Conservation (phyloP, 1,139 yeast genomes). For the Suhomyces ambrosiae region DNA sequence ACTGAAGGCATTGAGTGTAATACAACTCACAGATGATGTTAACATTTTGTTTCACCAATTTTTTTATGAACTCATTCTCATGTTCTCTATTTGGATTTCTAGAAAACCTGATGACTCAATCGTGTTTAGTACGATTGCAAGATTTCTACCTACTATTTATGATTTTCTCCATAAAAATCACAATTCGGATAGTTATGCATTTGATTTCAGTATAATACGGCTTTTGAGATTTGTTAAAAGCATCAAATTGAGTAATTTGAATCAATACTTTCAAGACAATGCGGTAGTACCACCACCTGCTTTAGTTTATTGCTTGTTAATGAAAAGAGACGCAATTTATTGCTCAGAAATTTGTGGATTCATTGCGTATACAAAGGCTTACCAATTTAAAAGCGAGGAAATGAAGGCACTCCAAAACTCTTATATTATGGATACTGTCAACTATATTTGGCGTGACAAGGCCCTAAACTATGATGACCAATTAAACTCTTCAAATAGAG, state of each 20-base stretch:
- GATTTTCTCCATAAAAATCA: conserved; percentile 8
- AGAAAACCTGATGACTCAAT: neutral
- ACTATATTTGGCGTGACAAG: conserved; percentile 64
- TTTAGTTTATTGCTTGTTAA: conserved; percentile 37
- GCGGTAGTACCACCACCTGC: conserved; percentile 41
- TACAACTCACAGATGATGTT: neutral
- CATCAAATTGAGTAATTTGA: conserved; percentile 14
- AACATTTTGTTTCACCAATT: conserved; percentile 2
- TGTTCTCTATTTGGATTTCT: conserved; percentile 9
- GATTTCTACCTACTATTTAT: conserved; percentile 13
- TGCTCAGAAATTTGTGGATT: conserved; percentile 53
- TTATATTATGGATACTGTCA: conserved; percentile 61
- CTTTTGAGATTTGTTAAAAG: conserved; percentile 17
- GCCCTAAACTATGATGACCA: conserved; percentile 26
- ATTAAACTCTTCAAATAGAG: conserved; percentile 28
- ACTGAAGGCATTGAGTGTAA: neutral
- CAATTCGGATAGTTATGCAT: neutral
- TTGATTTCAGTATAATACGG: conserved; percentile 8
- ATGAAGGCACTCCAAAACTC: conserved; percentile 49
- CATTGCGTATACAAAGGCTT: conserved; percentile 45
- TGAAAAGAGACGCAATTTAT: conserved; percentile 44
- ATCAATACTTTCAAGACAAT: conserved; percentile 15
- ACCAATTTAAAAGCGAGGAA: conserved; percentile 28
- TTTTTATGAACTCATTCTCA: conserved; percentile 4
- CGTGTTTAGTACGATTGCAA: conserved; percentile 12